Conservation (phyloP, 108 stramenopile species). For the Cyclotella choctawhatcheeana region DNA sequence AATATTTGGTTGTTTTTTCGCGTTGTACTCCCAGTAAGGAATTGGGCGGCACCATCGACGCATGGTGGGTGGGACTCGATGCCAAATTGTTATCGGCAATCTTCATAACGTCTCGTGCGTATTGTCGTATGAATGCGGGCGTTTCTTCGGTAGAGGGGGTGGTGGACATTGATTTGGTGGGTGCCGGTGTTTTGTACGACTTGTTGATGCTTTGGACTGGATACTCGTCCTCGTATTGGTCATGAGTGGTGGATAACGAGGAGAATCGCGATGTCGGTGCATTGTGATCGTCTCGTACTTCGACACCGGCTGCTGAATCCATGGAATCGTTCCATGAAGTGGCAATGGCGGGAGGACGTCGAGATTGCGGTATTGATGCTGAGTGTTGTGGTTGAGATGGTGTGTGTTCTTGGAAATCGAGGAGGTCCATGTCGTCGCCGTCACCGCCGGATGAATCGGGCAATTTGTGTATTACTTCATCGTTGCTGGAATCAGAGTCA, state of each 20-base stretch:
- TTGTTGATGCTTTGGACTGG: not conserved
- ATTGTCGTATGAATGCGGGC: constrained; percentile 46
- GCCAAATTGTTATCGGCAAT: constrained; percentile 6
- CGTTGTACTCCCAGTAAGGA: constrained; percentile 28
- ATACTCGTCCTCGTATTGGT: not conserved
- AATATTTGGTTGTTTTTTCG: constrained; percentile 15
- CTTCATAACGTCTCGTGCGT: constrained; percentile 26
- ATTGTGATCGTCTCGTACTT: no score
- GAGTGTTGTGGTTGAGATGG: no score
- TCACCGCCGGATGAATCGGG: not conserved
- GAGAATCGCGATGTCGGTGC: not conserved
- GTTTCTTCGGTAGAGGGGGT: constrained; percentile 35
- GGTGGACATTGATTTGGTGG: not conserved
- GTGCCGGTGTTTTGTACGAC: not conserved
- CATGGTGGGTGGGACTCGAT: not conserved
- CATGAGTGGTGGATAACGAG: not conserved
- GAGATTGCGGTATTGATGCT: constrained; percentile 12
- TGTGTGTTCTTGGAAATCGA: not conserved
- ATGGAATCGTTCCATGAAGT: constrained; percentile 22
- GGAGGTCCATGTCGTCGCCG: constrained; percentile 3
- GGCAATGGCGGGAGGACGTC: constrained; percentile 25
- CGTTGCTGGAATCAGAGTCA: constrained; percentile 19
- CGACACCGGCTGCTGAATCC: not conserved
- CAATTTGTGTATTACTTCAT: constrained; percentile 3
- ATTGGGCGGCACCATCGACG: constrained; percentile 32